A percentile compares a stretch with the other conserved stretches of the same genome.
phyloP scores from a whole-genome alignment of 139 green algal genomes.

The Protoeuglena noctilucae region DNA sequence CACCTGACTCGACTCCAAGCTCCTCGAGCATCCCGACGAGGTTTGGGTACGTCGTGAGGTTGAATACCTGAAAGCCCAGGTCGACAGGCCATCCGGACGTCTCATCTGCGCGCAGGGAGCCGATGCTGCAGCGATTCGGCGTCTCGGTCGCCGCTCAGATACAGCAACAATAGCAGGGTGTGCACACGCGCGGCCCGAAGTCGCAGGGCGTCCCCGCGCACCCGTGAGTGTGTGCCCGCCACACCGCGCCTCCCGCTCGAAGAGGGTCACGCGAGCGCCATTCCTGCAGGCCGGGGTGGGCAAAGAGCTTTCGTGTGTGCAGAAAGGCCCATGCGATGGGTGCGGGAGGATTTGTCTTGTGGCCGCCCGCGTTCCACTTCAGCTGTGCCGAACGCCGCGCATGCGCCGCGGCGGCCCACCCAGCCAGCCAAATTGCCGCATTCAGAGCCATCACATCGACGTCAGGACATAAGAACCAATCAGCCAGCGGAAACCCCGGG shows the following conservation, averaged over 20 bases:
- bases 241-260: conserved; percentile 51
- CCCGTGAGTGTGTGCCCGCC: conserved; percentile 89
- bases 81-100: conserved; percentile 48
- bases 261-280: conserved; percentile 61
- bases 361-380: too few relatives aligned
- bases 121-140: too few relatives aligned
- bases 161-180: too few relatives aligned
- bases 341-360: too few relatives aligned
- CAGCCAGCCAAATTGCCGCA: neutral
- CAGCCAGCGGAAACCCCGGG: too few relatives aligned
- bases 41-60: conserved; percentile 90
- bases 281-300: conserved; percentile 22
- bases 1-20: conserved; percentile 69
- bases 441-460: neutral
- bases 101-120: too few relatives aligned
- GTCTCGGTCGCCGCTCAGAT: conserved; percentile 27
- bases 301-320: too few relatives aligned
- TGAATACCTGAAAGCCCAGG: conserved; percentile 90
- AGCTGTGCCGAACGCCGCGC: too few relatives aligned
- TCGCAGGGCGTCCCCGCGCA: too few relatives aligned
- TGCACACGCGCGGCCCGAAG: too few relatives aligned
- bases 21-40: conserved; percentile 74
- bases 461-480: too few relatives aligned
- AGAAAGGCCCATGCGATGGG: too few relatives aligned
- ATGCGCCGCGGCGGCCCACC: neutral